These are phyloP conservation scores for Lagenaria siceraria DNA, from an alignment of 306 rosid genomes.

Conservation along the genomic window DNA sequence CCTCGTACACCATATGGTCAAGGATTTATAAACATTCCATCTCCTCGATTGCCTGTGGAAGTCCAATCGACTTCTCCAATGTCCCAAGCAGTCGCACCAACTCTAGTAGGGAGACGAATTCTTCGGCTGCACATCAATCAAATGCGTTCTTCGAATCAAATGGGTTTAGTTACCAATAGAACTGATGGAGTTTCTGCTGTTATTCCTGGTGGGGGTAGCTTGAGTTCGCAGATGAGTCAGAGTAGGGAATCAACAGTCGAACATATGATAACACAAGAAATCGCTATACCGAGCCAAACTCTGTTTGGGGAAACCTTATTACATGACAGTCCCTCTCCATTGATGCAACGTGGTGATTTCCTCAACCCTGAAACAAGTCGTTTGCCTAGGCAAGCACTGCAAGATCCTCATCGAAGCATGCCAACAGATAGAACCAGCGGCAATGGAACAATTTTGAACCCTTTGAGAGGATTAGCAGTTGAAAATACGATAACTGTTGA, in stretches of 20 bases:
- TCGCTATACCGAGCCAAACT: slow-evolving; percentile 39
- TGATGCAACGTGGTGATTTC: slow-evolving; percentile 27
- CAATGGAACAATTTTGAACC: slow-evolving; percentile 15
- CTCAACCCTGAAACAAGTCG: slow-evolving; percentile 26
- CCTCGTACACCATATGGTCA: slow-evolving; percentile 35
- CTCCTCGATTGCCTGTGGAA: slow-evolving; percentile 55
- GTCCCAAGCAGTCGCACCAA: slow-evolving; percentile 72
- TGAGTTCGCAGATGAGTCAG: slow-evolving; percentile 37
- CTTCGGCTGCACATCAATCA: slow-evolving; percentile 73
- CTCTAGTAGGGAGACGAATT: slow-evolving; percentile 67
- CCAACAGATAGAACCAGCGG: slow-evolving; percentile 20
- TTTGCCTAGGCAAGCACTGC: slow-evolving; percentile 33
- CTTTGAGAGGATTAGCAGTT: slow-evolving; percentile 27
- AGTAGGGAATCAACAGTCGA: slow-evolving; percentile 34
- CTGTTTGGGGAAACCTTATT: slow-evolving; percentile 55
- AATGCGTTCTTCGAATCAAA: slow-evolving; percentile 37
- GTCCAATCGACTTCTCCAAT: slow-evolving; percentile 47
- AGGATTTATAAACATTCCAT: slow-evolving; percentile 43
- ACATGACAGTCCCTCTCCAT: slow-evolving; percentile 31
- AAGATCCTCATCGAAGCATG: slow-evolving; percentile 27
- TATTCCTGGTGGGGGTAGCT: slow-evolving; percentile 21
- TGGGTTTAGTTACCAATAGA: slow-evolving; percentile 31
- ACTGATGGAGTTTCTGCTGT: slow-evolving; percentile 32
- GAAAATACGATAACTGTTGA: slow-evolving; percentile 23
- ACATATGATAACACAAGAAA: slow-evolving; percentile 30